A percentile compares a stretch with the other conserved stretches of the same genome.
Conservation (phyloP, 108 stramenopile species). For the Poteriospumella lacustris region DNA sequence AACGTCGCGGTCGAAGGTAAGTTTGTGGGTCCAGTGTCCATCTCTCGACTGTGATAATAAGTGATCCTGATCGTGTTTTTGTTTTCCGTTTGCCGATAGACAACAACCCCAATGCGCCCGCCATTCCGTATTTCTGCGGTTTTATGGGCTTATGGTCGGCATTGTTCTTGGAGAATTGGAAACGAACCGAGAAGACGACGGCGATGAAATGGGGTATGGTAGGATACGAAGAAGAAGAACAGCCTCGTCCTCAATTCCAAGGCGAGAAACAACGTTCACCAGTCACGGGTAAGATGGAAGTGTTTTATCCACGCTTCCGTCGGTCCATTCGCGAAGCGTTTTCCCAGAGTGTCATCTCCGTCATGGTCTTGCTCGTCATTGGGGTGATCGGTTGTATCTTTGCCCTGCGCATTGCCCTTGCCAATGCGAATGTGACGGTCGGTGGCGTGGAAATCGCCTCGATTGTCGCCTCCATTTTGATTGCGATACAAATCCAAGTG, state of each 20-base stretch:
- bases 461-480: constrained; percentile 18
- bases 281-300: neutral
- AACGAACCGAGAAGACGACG: constrained; percentile 39
- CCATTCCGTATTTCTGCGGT: constrained; percentile 36
- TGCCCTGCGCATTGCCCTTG: neutral
- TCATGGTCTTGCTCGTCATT: constrained; percentile 5
- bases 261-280: constrained; percentile 18
- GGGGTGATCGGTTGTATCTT: neutral
- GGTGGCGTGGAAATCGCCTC: neutral
- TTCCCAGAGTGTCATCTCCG: neutral
- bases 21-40: neutral
- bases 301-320: neutral
- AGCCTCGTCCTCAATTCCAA: constrained; percentile 39
- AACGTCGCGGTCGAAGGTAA: constrained; percentile 35
- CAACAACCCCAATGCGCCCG: constrained; percentile 33
- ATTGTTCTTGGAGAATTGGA: constrained; percentile 48
- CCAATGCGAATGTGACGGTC: neutral
- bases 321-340: neutral
- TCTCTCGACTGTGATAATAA: no score
- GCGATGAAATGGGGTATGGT: constrained; percentile 49
- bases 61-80: no score
- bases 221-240: constrained; percentile 48
- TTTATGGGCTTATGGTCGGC: constrained; percentile 47
- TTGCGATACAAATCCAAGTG: constrained; percentile 17
- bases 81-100: neutral